phyloP scores from a whole-genome alignment of 805 yeast genomes.

The Wickerhamomyces mucosus region DNA sequence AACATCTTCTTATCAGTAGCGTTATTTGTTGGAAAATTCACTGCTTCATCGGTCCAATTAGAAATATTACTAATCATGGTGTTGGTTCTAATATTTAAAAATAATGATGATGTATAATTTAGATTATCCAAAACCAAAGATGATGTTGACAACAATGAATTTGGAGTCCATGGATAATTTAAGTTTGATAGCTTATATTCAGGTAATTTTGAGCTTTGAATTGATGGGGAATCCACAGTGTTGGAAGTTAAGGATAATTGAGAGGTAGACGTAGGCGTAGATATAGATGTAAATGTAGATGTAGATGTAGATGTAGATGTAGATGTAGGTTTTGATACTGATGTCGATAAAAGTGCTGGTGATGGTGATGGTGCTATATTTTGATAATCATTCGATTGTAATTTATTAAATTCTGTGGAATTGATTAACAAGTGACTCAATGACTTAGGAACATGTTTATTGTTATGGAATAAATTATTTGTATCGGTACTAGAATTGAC shows the following conservation, averaged over 20 bases:
- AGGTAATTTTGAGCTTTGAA: too few species aligned
- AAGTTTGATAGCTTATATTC: conserved; percentile 12
- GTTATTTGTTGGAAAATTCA: neutral
- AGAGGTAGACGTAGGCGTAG: too few species aligned
- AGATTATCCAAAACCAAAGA: conserved; percentile 1
- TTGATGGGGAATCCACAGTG: too few species aligned
- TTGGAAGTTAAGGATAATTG: too few species aligned
- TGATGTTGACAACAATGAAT: conserved; percentile 3
- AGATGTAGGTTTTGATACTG: too few species aligned
- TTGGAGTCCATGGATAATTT: conserved; percentile 11
- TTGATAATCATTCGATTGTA: too few species aligned
- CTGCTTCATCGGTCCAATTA: conserved; percentile 39
- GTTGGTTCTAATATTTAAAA: conserved; percentile 36
- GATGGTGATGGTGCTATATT: too few species aligned
- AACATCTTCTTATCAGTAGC: neutral
- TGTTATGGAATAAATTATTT: neutral
- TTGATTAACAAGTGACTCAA: conserved; percentile 39
- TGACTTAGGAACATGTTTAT: conserved; percentile 37
- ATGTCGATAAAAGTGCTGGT: too few species aligned
- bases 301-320: too few species aligned
- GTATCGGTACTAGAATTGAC: conserved; percentile 16
- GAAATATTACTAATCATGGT: conserved; percentile 54
- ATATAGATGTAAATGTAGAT: too few species aligned
- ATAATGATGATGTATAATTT: conserved; percentile 6
- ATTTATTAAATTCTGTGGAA: conserved; percentile 23